Conservation (phyloP, 2,329 filamentous ascomycete species). For the Paecilomyces variotii region DNA sequence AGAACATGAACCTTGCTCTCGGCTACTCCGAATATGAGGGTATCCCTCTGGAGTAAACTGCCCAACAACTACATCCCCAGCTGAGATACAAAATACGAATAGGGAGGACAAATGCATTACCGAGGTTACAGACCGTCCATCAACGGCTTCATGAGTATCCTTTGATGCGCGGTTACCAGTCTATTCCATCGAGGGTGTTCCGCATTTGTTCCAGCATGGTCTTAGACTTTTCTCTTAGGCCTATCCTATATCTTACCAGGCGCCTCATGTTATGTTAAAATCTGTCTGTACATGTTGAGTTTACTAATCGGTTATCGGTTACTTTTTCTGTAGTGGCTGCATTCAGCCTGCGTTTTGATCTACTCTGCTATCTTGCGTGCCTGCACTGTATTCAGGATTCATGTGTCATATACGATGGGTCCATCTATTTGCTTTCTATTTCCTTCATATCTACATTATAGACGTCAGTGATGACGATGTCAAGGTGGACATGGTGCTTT, state of each 20-base stretch:
- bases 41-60: constrained; percentile 54
- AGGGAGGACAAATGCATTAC: background rate
- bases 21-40: constrained; percentile 85
- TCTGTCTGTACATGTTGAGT: background rate
- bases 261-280: background rate
- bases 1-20: constrained; percentile 91
- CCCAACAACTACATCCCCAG: background rate
- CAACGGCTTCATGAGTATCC: background rate
- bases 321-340: background rate
- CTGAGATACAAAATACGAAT: background rate
- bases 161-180: background rate
- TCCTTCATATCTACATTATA: background rate
- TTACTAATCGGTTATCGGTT: background rate
- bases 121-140: background rate
- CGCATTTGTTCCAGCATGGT: background rate
- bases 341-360: background rate
- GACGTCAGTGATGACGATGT: background rate
- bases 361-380: background rate
- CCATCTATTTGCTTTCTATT: background rate
- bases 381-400: background rate
- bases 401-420: background rate
- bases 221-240: background rate
- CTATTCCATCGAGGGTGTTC: background rate
- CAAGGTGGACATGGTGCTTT: background rate
- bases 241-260: background rate